Evolutionary conservation across 176 grass and related monocot genomes (phyloP), one percentile per base, ranked within the genome.

Genomic region (Oryza officinalis): DNA sequence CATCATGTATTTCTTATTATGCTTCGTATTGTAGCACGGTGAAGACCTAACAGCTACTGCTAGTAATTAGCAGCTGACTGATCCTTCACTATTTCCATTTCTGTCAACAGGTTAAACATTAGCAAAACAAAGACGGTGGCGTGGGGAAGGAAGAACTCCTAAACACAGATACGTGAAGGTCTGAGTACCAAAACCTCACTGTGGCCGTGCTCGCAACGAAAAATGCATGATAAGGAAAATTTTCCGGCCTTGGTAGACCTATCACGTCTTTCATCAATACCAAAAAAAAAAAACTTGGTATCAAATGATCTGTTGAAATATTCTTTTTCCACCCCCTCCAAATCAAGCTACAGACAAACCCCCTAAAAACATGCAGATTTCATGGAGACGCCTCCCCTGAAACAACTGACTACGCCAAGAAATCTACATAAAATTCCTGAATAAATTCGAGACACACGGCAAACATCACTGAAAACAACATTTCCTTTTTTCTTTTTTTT

Each of bases 321-420:
- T 63, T 41, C 8, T 61, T 25, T 61, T 31, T 20, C 23, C 44
- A 46, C 20, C 40, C 2, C 30, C 57, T 18, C 54, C 11, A 25
- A 82, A 86, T 27, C 11, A 77, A 60, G 47, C 31, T 57, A 73
- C 11, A 46, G 74, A 83, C 33, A 83, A 79, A 67, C 27, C 74
- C 74, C 83, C 10, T 0, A 38, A 37, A 37, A 82, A 82, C 79
- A 79, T 79, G 84, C 79, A 86, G 88, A 74, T 68, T 68, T 86
- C 65, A 76, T 82, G 88, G 84, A 82, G 67, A 83, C 60, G 46
- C 22, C 79, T 86, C 33, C 54, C 50, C 66, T 40, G 54, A 90
- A 77, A 86, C 30, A 86, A 82, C 22, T 60, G 32, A 74, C 52
- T 68, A 59, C 13, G 28, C 15, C 61, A 78, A 86, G 54, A 30